Percentiles rank a stretch among this genome's conserved stretches.
Conservation (phyloP, 306 rosid genomes). For the Cicer cuneatum region DNA sequence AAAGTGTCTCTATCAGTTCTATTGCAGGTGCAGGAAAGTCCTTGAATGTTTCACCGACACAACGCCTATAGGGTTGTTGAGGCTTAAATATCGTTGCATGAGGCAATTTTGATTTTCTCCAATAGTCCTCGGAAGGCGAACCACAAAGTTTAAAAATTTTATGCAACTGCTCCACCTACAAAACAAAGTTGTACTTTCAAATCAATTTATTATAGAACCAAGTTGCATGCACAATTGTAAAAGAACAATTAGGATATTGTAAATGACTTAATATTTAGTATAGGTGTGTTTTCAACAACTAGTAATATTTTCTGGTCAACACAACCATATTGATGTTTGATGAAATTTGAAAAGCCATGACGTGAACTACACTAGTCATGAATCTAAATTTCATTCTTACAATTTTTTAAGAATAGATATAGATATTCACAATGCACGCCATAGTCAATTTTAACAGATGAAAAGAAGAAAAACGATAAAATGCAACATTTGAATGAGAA, state of each 20-base stretch:
- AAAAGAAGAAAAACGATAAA: slow-evolving; percentile 32
- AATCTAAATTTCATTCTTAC: background rate
- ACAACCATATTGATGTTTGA: background rate
- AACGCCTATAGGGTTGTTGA: slow-evolving; percentile 86
- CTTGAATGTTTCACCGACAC: slow-evolving; percentile 84
- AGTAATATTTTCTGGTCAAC: background rate
- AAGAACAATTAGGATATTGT: slow-evolving; percentile 12
- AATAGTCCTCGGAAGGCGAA: slow-evolving; percentile 90
- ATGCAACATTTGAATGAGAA: slow-evolving; percentile 27
- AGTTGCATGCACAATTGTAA: slow-evolving; percentile 8
- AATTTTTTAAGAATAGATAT: background rate
- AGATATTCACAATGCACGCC: background rate
- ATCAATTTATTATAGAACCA: slow-evolving; percentile 37
- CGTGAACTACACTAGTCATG: background rate
- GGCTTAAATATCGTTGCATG: slow-evolving; percentile 97
- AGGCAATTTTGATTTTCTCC: slow-evolving; percentile 95
- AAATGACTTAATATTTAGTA: slow-evolving; percentile 6
- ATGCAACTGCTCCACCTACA: slow-evolving; percentile 92
- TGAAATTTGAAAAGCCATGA: slow-evolving; percentile 8
- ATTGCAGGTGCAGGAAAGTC: slow-evolving; percentile 86
- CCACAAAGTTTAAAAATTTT: slow-evolving; percentile 95
- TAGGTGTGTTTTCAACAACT: background rate
- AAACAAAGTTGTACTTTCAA: slow-evolving; percentile 36
- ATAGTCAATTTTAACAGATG: slow-evolving; percentile 10
- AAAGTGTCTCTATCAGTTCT: slow-evolving; percentile 72